Conservation (phyloP, 768 basidiomycete genomes). For the Termitomyces sp. region DNA sequence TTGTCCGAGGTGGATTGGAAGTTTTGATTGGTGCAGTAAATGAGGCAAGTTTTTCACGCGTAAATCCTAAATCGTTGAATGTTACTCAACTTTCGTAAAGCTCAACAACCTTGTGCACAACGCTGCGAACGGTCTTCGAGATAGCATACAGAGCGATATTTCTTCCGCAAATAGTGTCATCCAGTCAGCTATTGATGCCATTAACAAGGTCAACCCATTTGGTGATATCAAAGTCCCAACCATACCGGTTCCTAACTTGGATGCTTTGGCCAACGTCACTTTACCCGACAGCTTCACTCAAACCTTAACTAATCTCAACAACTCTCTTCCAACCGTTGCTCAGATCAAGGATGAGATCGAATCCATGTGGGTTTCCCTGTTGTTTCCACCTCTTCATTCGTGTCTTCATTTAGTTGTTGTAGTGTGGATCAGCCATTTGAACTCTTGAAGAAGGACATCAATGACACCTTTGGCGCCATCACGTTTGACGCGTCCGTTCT, state of each 20-base stretch:
- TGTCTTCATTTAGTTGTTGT: slow-evolving; percentile 1
- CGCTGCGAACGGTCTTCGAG: slow-evolving; percentile 55
- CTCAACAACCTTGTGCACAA: slow-evolving; percentile 63
- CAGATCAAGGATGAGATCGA: slow-evolving; percentile 67
- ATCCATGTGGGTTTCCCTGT: slow-evolving; percentile 48
- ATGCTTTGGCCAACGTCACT: slow-evolving; percentile 68
- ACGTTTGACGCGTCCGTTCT: slow-evolving; percentile 66
- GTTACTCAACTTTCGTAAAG: slow-evolving; percentile 29
- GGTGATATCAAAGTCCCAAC: slow-evolving; percentile 62
- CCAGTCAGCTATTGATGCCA: slow-evolving; percentile 49
- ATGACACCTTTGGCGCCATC: slow-evolving; percentile 73
- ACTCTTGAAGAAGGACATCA: slow-evolving; percentile 81
- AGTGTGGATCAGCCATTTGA: slow-evolving; percentile 89
- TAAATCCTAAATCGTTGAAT: not conserved
- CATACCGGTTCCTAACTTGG: slow-evolving; percentile 71
- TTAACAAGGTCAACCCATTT: slow-evolving; percentile 78
- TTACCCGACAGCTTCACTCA: slow-evolving; percentile 75
- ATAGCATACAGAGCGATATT: slow-evolving; percentile 69
- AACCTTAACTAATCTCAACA: slow-evolving; percentile 71
- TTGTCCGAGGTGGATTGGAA: slow-evolving; percentile 74
- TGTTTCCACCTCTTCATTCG: not conserved
- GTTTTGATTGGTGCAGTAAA: slow-evolving; percentile 79
- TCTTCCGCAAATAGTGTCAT: slow-evolving; percentile 64
- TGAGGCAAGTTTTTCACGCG: slow-evolving; percentile 46
- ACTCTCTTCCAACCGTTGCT: slow-evolving; percentile 70